Conservation (phyloP, 2,329 filamentous ascomycete genomes). For the Biscogniauxia marginata region DNA sequence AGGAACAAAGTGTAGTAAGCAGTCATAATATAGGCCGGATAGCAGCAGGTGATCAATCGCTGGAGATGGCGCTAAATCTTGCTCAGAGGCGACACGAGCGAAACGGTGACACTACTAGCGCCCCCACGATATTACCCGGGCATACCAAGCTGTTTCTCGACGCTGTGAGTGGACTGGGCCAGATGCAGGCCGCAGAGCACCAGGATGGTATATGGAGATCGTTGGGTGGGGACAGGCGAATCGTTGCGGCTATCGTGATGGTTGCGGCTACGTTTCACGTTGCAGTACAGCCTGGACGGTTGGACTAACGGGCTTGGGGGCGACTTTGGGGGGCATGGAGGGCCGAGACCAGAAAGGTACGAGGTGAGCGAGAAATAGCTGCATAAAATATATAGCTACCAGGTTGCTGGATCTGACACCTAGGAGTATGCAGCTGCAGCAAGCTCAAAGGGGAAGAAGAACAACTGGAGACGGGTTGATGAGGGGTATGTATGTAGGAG, state of each 20-base stretch:
- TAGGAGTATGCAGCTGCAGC: constrained; percentile 25
- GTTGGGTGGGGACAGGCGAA: constrained; percentile 23
- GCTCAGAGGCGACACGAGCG: constrained; percentile 17
- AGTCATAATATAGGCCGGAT: constrained; percentile 21
- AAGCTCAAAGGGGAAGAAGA: constrained; percentile 30
- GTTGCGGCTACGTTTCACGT: constrained; percentile 14
- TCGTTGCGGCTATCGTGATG: constrained; percentile 13
- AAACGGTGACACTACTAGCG: constrained; percentile 11
- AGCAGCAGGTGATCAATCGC: constrained; percentile 22
- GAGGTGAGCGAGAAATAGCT: background rate
- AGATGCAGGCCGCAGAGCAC: constrained; percentile 25
- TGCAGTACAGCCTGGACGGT: constrained; percentile 9
- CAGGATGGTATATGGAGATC: constrained; percentile 22
- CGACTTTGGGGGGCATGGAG: constrained; percentile 13
- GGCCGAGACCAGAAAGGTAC: constrained; percentile 6
- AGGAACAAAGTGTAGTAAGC: constrained; percentile 9
- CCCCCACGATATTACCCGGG: constrained; percentile 27
- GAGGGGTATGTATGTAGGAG: constrained; percentile 19
- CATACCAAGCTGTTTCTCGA: constrained; percentile 7
- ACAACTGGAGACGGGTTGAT: constrained; percentile 17
- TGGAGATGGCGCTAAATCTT: constrained; percentile 15
- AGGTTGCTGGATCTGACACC: constrained; percentile 20
- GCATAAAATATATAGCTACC: constrained; percentile 14
- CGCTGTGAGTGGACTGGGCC: constrained; percentile 20
- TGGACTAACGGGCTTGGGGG: background rate